phyloP scores from a whole-genome alignment of 73 alveolate genomes.

The Stentor roeselii region DNA sequence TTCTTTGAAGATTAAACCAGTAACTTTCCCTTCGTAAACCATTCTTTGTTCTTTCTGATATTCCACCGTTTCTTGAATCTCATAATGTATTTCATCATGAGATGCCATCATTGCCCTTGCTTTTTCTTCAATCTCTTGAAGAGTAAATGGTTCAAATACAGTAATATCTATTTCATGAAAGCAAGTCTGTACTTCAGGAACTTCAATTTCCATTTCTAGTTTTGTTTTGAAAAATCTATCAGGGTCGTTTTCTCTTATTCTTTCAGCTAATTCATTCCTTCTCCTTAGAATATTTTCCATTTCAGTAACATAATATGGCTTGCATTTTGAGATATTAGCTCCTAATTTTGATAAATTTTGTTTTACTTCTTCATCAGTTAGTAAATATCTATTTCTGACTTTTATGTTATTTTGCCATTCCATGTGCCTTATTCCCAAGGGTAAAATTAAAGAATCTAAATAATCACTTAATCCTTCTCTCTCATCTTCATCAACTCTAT shows the following conservation, averaged over 20 bases:
- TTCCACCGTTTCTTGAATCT: not conserved
- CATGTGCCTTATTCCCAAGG: not conserved
- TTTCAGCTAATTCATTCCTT: not conserved
- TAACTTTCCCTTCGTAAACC: not conserved
- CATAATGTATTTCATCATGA: not conserved
- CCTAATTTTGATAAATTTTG: not conserved
- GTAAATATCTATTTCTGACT: no score
- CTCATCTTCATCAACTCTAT: not conserved
- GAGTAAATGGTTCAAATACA: not conserved
- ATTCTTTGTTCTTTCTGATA: not conserved
- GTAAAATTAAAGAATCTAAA: no score
- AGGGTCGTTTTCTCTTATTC: not conserved
- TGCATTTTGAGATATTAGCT: not conserved
- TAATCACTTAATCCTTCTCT: no score
- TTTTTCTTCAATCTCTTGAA: not conserved
- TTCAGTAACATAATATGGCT: not conserved
- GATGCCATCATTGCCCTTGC: no score
- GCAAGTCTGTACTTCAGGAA: not conserved
- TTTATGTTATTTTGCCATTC: not conserved
- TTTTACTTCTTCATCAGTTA: not conserved
- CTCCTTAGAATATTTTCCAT: not conserved
- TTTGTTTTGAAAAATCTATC: not conserved
- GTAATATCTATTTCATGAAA: not conserved
- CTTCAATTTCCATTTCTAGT: not conserved
- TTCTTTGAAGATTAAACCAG: not conserved